Evolutionary conservation across 495 filamentous ascomycete genomes (phyloP).

Genomic region (Trichoderma parareesei): DNA sequence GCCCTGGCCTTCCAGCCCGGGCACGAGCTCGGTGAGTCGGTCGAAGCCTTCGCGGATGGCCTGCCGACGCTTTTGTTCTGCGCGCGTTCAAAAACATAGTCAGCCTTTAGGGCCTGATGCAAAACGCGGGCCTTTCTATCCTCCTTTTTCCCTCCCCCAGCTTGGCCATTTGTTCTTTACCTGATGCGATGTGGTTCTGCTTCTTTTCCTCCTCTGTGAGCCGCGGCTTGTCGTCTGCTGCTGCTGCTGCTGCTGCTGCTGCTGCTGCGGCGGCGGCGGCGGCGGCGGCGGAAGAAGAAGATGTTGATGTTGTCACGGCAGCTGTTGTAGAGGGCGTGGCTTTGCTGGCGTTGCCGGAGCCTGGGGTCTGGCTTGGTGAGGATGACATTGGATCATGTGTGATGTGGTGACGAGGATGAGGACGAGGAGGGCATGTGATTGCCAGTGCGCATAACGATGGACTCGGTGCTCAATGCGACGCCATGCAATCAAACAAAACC

Average conservation of each 20-base stretch:
- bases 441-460: no score
- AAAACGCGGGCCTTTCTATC: no score
- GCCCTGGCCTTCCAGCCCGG: slow-evolving; percentile 73
- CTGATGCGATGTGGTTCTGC: slow-evolving; percentile 73
- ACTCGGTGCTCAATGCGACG: no score
- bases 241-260: slow-evolving; percentile 10
- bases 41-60: slow-evolving; percentile 86
- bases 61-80: slow-evolving; percentile 80
- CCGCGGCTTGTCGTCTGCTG: slow-evolving; percentile 52
- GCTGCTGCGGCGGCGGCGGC: no score
- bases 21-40: slow-evolving; percentile 70
- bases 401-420: not conserved
- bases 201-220: slow-evolving; percentile 80
- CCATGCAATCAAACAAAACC: no score
- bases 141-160: no score
- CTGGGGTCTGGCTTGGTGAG: not conserved
- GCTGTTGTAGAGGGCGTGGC: slow-evolving; percentile 13
- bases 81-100: not conserved
- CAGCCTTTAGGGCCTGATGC: not conserved
- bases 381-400: not conserved
- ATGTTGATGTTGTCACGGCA: not conserved
- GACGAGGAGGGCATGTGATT: not conserved
- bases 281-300: no score
- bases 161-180: slow-evolving; percentile 15
- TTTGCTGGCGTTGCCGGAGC: slow-evolving; percentile 4